phyloP scores from a whole-genome alignment of 192 early-diverging fungal species.

The Physocladia obscura region DNA sequence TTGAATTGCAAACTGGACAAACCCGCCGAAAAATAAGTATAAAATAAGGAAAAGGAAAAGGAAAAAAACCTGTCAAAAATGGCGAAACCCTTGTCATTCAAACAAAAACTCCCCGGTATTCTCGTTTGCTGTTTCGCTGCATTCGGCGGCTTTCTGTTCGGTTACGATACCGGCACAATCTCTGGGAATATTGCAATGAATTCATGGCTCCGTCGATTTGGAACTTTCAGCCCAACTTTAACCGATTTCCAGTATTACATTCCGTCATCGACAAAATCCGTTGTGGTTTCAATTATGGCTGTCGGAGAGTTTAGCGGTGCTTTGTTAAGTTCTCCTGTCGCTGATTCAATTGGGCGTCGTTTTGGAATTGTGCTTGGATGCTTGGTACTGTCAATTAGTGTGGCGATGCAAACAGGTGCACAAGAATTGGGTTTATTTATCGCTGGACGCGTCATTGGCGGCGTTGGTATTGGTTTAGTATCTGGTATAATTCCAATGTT shows the following conservation, averaged over 20 bases:
- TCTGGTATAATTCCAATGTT: constrained; percentile 48
- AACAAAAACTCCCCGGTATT: background rate
- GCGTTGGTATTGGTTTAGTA: constrained; percentile 46
- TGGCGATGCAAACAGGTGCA: constrained; percentile 34
- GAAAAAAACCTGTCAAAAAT: too few relatives aligned
- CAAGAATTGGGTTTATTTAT: constrained; percentile 33
- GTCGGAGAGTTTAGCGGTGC: constrained; percentile 1
- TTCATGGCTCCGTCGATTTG: background rate
- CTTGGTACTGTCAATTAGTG: constrained; percentile 26
- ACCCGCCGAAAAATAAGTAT: too few relatives aligned
- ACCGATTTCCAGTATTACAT: background rate
- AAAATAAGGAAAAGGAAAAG: too few relatives aligned
- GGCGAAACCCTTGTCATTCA: too few relatives aligned
- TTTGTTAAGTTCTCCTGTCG: background rate
- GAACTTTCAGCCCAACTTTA: background rate
- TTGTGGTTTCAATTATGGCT: background rate
- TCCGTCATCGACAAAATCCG: background rate
- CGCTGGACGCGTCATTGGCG: constrained; percentile 46
- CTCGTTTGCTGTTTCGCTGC: background rate
- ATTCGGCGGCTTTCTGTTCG: background rate
- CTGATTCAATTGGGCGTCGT: background rate
- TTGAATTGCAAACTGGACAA: too few relatives aligned
- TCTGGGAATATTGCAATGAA: background rate
- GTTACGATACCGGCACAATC: background rate
- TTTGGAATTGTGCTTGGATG: background rate